Percentiles rank a stretch among this genome's conserved stretches.
These are phyloP conservation scores for Lentinula edodes DNA, from an alignment of 768 basidiomycete genomes.

Conservation along the genomic window DNA sequence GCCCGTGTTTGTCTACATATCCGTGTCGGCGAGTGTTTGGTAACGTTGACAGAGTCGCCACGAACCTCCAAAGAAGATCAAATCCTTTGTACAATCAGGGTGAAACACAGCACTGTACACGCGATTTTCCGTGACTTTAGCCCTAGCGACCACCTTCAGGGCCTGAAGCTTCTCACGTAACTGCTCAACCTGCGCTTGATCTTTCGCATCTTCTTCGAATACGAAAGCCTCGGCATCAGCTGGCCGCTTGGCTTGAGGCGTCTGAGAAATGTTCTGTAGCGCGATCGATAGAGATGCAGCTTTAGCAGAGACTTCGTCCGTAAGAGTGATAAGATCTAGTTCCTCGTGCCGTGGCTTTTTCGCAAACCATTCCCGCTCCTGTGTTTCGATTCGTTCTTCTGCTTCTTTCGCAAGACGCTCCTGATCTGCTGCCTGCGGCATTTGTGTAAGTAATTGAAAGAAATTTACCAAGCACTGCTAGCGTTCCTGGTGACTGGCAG, in stretches of 20 bases:
- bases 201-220: slow-evolving; percentile 41
- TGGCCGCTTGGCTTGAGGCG: slow-evolving; percentile 29
- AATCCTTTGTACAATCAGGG: slow-evolving; percentile 71
- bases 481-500: background rate
- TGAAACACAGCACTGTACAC: slow-evolving; percentile 80
- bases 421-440: slow-evolving; percentile 43
- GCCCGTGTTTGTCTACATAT: slow-evolving; percentile 69
- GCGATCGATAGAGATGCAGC: slow-evolving; percentile 38
- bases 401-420: slow-evolving; percentile 48
- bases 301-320: slow-evolving; percentile 45
- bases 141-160: slow-evolving; percentile 66
- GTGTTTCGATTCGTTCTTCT: slow-evolving; percentile 53
- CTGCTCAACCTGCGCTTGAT: slow-evolving; percentile 42
- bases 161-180: slow-evolving; percentile 49
- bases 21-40: background rate
- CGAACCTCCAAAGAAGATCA: slow-evolving; percentile 82
- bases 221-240: slow-evolving; percentile 48
- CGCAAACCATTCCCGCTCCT: slow-evolving; percentile 57
- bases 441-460: background rate
- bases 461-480: background rate
- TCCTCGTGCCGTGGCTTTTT: slow-evolving; percentile 66
- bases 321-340: slow-evolving; percentile 52
- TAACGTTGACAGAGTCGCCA: background rate
- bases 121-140: slow-evolving; percentile 73
- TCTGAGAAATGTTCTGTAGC: slow-evolving; percentile 35